Evolutionary conservation across 2,329 filamentous ascomycete species (phyloP).

Genomic region (Rutstroemia sp.): DNA sequence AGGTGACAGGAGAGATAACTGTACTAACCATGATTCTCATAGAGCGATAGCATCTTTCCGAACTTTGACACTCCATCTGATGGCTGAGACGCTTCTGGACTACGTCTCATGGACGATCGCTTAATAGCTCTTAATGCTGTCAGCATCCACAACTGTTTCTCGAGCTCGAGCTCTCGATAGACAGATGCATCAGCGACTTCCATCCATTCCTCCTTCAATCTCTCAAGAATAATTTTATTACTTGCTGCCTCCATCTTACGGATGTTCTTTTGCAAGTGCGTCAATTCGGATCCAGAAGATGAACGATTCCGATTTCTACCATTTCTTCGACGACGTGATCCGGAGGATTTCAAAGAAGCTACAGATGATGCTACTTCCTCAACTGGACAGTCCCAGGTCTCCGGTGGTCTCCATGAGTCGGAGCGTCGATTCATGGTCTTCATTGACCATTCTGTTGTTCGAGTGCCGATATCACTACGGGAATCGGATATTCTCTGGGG

Average conservation of each 20-base stretch:
- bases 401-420: conserved; percentile 21
- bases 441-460: conserved; percentile 10
- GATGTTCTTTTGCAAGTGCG: conserved; percentile 45
- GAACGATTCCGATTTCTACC: conserved; percentile 1
- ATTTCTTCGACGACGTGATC: conserved; percentile 4
- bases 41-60: conserved; percentile 24
- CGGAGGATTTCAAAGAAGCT: conserved; percentile 2
- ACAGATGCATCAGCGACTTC: conserved; percentile 38
- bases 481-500: neutral
- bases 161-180: conserved; percentile 44
- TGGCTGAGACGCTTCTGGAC: neutral
- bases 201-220: conserved; percentile 46
- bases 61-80: neutral
- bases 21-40: conserved; percentile 27
- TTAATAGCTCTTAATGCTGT: conserved; percentile 39
- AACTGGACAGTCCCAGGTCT: conserved; percentile 16
- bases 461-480: conserved; percentile 5
- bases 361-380: neutral
- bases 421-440: conserved; percentile 6
- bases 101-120: neutral
- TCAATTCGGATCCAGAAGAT: conserved; percentile 17
- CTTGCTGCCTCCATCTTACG: conserved; percentile 47
- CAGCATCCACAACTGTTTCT: conserved; percentile 56
- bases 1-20: neutral
- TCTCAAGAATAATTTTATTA: conserved; percentile 43